Base-by-base conservation (phyloP, 176 grass and related monocot species). In the Ensete ventricosum region DNA sequence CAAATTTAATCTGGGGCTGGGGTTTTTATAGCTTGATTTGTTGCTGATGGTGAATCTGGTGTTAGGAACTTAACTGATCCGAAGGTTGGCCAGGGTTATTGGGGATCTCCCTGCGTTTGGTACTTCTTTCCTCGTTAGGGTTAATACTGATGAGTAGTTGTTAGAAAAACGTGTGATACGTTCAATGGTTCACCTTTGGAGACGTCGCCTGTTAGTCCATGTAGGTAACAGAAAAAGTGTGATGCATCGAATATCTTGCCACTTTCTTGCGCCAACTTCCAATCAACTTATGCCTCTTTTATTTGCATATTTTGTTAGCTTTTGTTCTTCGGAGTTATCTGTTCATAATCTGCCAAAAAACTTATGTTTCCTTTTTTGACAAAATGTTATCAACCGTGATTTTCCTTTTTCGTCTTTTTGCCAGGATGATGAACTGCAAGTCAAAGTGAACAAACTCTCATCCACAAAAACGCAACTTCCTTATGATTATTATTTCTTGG, bases 391-490 rank as follows among this genome's bases (percentile, higher is more conserved):
- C 8, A 0, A 19, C n/a, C 12, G 23, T 52, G 68, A 50, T 71
- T 14, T 7, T 50, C 68, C 29, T 52, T 54, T 59, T 62, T 72
- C 34, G 4, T 25, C 50, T 63, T 71, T 26, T 55, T 17, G 51
- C 86, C 82, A 92, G 87, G 82, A 84, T 83, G 87, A 89, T 60
- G 87, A 92, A 16, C 84, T 92, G 80, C 90, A 89, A 80, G 87
- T 92, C 73, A 92, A 92, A 84, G 87, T 92, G 16, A 92, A 92
- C 72, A 92, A 92, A 64, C 75, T 92, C 54, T 92, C 90, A 51
- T 92, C 90, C 80, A 92, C 81, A 53, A 92, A 92, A 80, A 89
- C 90, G 48, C 90, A 92, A 52, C 90, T 92, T 79, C 90, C 90
- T 54, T 92, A 92, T 73, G 90, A 92, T 72, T 92, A 89, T 64